Base-by-base conservation (phyloP, 345 rosid genomes). In the Nasturtium officinale region DNA sequence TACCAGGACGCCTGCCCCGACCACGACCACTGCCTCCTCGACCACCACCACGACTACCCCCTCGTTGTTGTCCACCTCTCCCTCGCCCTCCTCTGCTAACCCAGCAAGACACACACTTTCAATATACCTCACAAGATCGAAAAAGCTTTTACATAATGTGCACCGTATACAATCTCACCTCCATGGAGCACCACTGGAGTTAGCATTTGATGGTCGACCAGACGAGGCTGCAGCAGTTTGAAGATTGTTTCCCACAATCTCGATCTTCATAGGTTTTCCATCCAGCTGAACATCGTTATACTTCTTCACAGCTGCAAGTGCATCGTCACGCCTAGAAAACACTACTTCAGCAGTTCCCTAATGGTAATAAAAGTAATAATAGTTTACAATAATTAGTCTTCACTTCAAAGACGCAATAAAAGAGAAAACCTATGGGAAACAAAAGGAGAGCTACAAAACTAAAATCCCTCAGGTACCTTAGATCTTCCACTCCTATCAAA, bases 291-390 rank as follows among this genome's bases (percentile, higher is more conserved):
- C 96, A 25, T 90, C 86, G 73, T 90, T 91, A 83, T 91, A 95
- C 80, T 87, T 88, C 86, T 90, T 91, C 52, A 91, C 89, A 52
- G 98, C 99, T 17, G 89, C 91, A 7, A 86, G 42, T 18, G 93
- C 99, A 83, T 95, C 96, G 2, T 83, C 73, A 45, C 86, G 86
- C 7, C 94, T 82, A 28, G 96, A 83, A 72, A 65, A 95, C 42
- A 90, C 96, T 6, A 95, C 92, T 81, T 95, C 98, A 15, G 99
- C 96, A 4, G 98, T 88, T 71, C 99, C 99, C 99, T 94, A 76
- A 60, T 77, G 77, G 79, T 82, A 23, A 23, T 2, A 80, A 53
- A 42, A 42, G 17, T 35, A 58, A 67, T 81, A 61, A 67, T 81
- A 61, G 37, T 47, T 61, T 18, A 65, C 72, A 67, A 74, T 43